Conservation (phyloP, 345 rosid genomes). For the Isatis tinctoria region DNA sequence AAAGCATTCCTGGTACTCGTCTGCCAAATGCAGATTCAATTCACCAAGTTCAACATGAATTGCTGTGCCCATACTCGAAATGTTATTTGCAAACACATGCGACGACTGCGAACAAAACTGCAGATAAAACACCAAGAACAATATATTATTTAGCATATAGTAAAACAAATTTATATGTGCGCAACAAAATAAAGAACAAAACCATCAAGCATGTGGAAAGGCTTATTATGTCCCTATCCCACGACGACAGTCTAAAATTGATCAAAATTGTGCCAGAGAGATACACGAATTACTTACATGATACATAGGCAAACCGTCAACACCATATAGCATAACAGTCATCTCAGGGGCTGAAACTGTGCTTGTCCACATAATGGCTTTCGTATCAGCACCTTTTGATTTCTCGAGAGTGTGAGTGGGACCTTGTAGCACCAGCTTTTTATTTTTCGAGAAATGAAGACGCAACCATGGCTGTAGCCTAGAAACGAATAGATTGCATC, state of each 20-base stretch:
- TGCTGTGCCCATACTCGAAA: slow-evolving; percentile 66
- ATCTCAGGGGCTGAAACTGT: slow-evolving; percentile 97
- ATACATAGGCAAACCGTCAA: slow-evolving; percentile 61
- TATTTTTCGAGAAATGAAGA: slow-evolving; percentile 59
- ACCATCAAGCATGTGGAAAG: neutral
- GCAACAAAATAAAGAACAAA: neutral
- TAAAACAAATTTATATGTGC: neutral
- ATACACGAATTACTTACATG: slow-evolving; percentile 61
- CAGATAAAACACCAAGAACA: slow-evolving; percentile 23
- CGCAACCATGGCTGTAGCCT: slow-evolving; percentile 83
- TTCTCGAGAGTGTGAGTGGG: slow-evolving; percentile 39
- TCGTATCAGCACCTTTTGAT: slow-evolving; percentile 47
- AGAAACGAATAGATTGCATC: slow-evolving; percentile 64
- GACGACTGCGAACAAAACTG: slow-evolving; percentile 96
- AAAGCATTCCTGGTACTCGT: slow-evolving; percentile 89
- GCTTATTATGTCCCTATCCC: neutral
- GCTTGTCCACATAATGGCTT: slow-evolving; percentile 85
- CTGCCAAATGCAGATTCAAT: slow-evolving; percentile 84
- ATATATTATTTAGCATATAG: neutral
- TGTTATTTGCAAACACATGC: slow-evolving; percentile 88
- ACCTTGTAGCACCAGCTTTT: slow-evolving; percentile 62
- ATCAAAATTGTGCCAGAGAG: neutral
- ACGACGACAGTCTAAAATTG: neutral
- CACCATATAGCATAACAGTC: slow-evolving; percentile 62
- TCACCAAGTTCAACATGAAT: slow-evolving; percentile 97